These are phyloP conservation scores for Trichomonas gallinae DNA, from an alignment of 208 protist genomes.

Conservation along the genomic window DNA sequence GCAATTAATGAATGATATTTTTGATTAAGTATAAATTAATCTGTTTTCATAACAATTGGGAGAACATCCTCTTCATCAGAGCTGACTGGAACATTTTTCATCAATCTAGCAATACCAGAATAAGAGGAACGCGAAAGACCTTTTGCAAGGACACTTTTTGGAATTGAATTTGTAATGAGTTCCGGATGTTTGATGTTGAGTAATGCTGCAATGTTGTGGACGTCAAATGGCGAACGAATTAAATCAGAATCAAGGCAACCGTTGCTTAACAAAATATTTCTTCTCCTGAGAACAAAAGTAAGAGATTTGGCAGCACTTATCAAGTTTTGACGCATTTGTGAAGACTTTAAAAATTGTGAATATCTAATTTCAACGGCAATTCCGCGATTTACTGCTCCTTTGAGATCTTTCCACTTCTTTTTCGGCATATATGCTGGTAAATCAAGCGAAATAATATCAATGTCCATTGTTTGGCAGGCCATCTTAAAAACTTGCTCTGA, in stretches of 20 bases:
- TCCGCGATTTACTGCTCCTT: background rate
- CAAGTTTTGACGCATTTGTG: background rate
- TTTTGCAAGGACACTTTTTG: background rate
- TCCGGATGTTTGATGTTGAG: background rate
- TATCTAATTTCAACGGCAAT: background rate
- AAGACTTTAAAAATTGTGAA: background rate
- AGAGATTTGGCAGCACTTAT: background rate
- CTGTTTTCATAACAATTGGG: background rate
- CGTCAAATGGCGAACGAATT: background rate
- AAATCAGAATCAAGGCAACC: background rate
- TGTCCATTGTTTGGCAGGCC: background rate
- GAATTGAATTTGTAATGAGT: background rate
- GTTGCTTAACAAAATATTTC: background rate
- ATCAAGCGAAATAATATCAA: background rate
- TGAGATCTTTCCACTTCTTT: background rate
- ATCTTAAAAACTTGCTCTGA: background rate
- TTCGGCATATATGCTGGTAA: background rate
- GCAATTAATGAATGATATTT: background rate
- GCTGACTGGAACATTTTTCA: background rate
- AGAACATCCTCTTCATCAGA: background rate
- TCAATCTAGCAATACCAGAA: background rate
- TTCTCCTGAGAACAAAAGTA: background rate
- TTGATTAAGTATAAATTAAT: background rate
- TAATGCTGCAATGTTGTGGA: background rate
- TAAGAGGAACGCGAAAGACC: background rate